Evolutionary conservation across 2,329 filamentous ascomycete genomes (phyloP).

Genomic region (Sporothrix euskadiensis): DNA sequence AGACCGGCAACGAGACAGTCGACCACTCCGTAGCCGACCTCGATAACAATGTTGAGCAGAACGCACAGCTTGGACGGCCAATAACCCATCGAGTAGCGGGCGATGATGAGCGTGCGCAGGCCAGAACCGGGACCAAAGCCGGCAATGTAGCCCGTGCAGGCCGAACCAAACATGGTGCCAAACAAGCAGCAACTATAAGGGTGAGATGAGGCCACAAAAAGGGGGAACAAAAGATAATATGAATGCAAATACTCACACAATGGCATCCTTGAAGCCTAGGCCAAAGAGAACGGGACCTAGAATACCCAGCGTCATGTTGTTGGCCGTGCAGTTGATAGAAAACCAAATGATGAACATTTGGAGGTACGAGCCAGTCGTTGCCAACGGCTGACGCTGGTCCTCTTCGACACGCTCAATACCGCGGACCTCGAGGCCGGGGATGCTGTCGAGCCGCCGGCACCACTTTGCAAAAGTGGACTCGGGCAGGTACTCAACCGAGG

Average conservation of each 20-base stretch:
- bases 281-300: slow-evolving; percentile 38
- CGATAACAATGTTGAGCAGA: slow-evolving; percentile 38
- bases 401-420: slow-evolving; percentile 30
- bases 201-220: background rate
- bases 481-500: background rate
- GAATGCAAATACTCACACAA: slow-evolving; percentile 33
- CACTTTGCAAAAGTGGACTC: slow-evolving; percentile 10
- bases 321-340: slow-evolving; percentile 47
- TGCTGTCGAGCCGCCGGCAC: slow-evolving; percentile 21
- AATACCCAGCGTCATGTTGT: slow-evolving; percentile 43
- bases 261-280: slow-evolving; percentile 37
- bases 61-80: slow-evolving; percentile 39
- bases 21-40: slow-evolving; percentile 49
- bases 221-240: background rate
- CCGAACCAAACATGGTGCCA: slow-evolving; percentile 27
- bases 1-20: slow-evolving; percentile 68
- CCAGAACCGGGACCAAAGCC: slow-evolving; percentile 27
- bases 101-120: slow-evolving; percentile 33
- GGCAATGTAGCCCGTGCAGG: slow-evolving; percentile 28
- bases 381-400: slow-evolving; percentile 39
- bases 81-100: slow-evolving; percentile 40
- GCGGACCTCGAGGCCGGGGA: slow-evolving; percentile 29
- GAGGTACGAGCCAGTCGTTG: slow-evolving; percentile 41
- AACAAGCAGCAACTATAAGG: slow-evolving; percentile 25
- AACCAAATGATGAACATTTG: slow-evolving; percentile 49